Base-by-base conservation (phyloP, 371 early-diverging fungal species). In the Lichtheimia ornata region DNA sequence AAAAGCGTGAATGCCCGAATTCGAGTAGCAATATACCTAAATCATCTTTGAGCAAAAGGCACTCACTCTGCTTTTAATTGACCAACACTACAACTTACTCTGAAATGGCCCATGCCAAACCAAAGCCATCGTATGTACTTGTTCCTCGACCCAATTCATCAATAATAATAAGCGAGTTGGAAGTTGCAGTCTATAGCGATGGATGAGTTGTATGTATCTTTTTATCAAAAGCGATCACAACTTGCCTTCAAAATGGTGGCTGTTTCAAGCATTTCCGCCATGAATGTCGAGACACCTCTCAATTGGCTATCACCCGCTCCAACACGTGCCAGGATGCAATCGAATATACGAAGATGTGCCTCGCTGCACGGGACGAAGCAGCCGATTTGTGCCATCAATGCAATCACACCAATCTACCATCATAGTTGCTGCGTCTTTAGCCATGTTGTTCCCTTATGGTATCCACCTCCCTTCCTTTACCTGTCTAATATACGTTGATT, bases 121-220 rank as follows among this genome's bases (percentile, higher is more conserved):
- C 97, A 69, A 95, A 91, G 5, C 99, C 99, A 76, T 99, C 99
- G 67, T 92, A 94, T 1, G 99, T 98, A 62, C 94, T 93, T 40
- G 99, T 99, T 25, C 99, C 99, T 62, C 99, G 86, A 20, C 99
- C 99, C 15, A 99, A 89, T 72, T 99, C 99, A 75, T 99, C 99
- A 69, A 99, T 97, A 59, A 99, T 93, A 42, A 99, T 92, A 9
- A 99, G 83, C 0, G 98, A 97, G 50, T 92, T 79, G 2, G 70
- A 41, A 0, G 98, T 93, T 2, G 98, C 95, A 4, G 90, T 77
- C 80, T 87, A 70, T 18, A 54, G 0, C 18, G 14, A 11, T 30
- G 11, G 11, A 35, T 35, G 35, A 35, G 35, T 35, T 35, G 41
- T 9, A 24, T 24, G 22, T 13, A 49, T n/a, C 45, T 17, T 15